A percentile compares a stretch with the other conserved stretches of the same genome.
Conservation (phyloP, 1,284 basidiomycete genomes). For the Cystobasidium pallidum region DNA sequence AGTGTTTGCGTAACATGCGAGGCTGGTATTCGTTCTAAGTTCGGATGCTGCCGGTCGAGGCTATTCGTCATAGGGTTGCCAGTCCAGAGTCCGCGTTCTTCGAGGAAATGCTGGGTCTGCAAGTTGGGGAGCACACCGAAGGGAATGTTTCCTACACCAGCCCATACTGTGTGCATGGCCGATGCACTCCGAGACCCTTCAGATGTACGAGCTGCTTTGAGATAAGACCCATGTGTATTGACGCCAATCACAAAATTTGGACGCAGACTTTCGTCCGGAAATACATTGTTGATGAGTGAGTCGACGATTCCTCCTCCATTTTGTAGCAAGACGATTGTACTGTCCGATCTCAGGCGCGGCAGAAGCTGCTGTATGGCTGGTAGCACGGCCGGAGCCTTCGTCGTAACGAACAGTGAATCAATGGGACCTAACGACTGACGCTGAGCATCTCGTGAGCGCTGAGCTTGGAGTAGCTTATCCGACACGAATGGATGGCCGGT, state of each 20-base stretch:
- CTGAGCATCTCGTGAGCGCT: conserved; percentile 30
- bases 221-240: conserved; percentile 76
- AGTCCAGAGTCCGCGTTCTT: conserved; percentile 44
- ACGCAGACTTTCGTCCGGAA: conserved; percentile 70
- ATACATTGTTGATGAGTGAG: conserved; percentile 68
- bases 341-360: conserved; percentile 67
- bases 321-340: conserved; percentile 85
- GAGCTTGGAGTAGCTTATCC: conserved; percentile 34
- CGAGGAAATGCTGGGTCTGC: conserved; percentile 44
- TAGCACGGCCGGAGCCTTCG: conserved; percentile 73
- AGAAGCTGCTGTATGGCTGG: conserved; percentile 66
- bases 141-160: conserved; percentile 71
- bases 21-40: conserved; percentile 64
- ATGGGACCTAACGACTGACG: conserved; percentile 58
- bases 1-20: conserved; percentile 61
- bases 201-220: conserved; percentile 47
- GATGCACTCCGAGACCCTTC: conserved; percentile 52
- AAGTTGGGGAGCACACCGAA: conserved; percentile 80
- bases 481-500: conserved; percentile 41
- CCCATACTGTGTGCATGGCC: conserved; percentile 67
- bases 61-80: conserved; percentile 50
- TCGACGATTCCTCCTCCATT: conserved; percentile 92
- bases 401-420: conserved; percentile 76
- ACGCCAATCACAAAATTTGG: conserved; percentile 85
- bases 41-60: conserved; percentile 50